phyloP scores from a whole-genome alignment of 768 basidiomycete genomes.

The Gyrodon lividus region DNA sequence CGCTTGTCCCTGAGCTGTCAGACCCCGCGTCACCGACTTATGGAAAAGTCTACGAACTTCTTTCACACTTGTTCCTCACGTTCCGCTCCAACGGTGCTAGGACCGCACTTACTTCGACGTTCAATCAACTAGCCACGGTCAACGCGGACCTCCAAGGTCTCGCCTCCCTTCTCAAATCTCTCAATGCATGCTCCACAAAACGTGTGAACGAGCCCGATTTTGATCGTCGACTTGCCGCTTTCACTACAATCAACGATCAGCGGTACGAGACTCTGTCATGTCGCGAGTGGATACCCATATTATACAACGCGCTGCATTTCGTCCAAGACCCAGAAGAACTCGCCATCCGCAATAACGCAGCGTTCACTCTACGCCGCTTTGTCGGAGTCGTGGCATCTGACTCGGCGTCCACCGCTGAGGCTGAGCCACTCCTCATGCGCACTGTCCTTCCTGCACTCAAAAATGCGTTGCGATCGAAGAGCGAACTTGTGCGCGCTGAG shows the following conservation, averaged over 20 bases:
- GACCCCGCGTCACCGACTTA: conserved; percentile 45
- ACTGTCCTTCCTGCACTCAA: conserved; percentile 77
- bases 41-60: conserved; percentile 55
- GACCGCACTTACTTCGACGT: conserved; percentile 62
- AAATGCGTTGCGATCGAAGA: conserved; percentile 73
- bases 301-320: conserved; percentile 82
- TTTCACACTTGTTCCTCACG: conserved; percentile 76
- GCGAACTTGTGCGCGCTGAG: conserved; percentile 86
- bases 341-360: conserved; percentile 79
- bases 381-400: conserved; percentile 52
- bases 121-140: conserved; percentile 47
- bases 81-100: conserved; percentile 73
- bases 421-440: conserved; percentile 56
- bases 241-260: conserved; percentile 69
- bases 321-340: conserved; percentile 90
- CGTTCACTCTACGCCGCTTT: conserved; percentile 74
- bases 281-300: conserved; percentile 74
- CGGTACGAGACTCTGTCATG: conserved; percentile 48
- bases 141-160: conserved; percentile 45
- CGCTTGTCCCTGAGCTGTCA: conserved; percentile 61
- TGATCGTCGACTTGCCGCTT: conserved; percentile 77
- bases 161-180: conserved; percentile 54
- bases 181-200: conserved; percentile 85
- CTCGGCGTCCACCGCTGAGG: conserved; percentile 36
- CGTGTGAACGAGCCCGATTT: conserved; percentile 93